A percentile compares a stretch with the other conserved stretches of the same genome.
phyloP scores from a whole-genome alignment of 306 rosid genomes.

The Oxytropis ochrocephala region DNA sequence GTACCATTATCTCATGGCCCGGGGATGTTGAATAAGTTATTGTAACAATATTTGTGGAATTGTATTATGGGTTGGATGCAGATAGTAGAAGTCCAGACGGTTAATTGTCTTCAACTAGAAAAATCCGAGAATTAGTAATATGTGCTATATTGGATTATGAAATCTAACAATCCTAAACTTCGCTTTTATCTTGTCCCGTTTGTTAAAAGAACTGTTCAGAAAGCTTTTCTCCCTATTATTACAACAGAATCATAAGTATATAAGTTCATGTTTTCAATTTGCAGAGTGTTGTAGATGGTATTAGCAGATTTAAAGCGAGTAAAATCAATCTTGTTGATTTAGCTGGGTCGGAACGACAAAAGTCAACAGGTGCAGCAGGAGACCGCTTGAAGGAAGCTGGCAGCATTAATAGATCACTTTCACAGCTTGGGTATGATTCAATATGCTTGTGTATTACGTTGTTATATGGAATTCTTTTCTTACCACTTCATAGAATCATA shows the following conservation, averaged over 20 bases:
- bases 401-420: slow-evolving; percentile 58
- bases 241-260: not conserved
- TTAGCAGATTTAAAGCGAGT: slow-evolving; percentile 75
- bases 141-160: not conserved
- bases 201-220: too few relatives aligned
- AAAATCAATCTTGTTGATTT: slow-evolving; percentile 92
- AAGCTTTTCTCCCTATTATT: too few relatives aligned
- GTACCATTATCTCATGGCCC: not conserved
- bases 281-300: slow-evolving; percentile 59
- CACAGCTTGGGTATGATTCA: slow-evolving; percentile 69
- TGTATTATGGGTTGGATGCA: not conserved
- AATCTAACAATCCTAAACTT: not conserved
- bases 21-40: not conserved
- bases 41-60: not conserved
- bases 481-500: not conserved
- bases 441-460: not conserved
- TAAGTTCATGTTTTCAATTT: slow-evolving; percentile 30
- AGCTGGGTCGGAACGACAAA: slow-evolving; percentile 94
- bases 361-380: slow-evolving; percentile 85
- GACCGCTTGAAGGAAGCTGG: slow-evolving; percentile 96
- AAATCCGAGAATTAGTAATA: not conserved
- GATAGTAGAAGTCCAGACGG: not conserved
- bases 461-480: not conserved
- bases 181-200: not conserved
- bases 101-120: not conserved